Percentiles rank a stretch among this genome's conserved stretches.
These are phyloP conservation scores for Klebsormidium nitens DNA, from an alignment of 139 green algal genomes.

Conservation along the genomic window DNA sequence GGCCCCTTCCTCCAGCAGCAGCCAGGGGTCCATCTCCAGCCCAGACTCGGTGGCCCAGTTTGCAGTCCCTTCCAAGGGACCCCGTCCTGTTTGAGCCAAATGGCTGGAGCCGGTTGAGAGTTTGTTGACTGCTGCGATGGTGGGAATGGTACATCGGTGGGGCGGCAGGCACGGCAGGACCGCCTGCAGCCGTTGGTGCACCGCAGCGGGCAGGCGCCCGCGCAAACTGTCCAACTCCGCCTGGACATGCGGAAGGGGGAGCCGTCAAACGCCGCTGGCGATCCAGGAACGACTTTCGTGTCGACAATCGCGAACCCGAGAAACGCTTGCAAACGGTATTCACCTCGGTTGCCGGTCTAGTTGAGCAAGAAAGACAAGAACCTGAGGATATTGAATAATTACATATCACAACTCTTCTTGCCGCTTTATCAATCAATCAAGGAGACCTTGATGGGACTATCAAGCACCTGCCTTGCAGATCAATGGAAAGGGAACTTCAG, in stretches of 20 bases:
- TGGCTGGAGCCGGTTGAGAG: not conserved
- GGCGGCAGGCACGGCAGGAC: conserved; percentile 14
- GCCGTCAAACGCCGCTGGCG: not conserved
- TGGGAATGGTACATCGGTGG: conserved; percentile 2
- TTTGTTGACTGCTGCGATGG: conserved; percentile 1
- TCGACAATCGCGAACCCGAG: too few species aligned
- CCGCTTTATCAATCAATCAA: too few species aligned
- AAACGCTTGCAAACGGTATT: too few species aligned
- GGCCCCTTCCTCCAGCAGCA: conserved; percentile 17
- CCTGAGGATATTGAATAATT: too few species aligned
- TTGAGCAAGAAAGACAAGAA: too few species aligned
- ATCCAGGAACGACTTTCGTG: not conserved
- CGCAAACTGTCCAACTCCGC: not conserved
- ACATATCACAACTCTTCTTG: too few species aligned
- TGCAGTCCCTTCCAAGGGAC: not conserved
- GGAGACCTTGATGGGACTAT: too few species aligned
- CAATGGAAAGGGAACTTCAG: too few species aligned
- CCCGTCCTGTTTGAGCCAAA: not conserved
- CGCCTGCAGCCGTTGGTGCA: conserved; percentile 17
- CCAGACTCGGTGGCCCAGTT: not conserved
- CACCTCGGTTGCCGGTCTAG: too few species aligned
- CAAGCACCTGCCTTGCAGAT: too few species aligned
- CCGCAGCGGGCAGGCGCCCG: not conserved
- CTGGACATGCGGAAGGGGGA: not conserved
- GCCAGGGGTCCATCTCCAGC: conserved; percentile 21